Percentiles rank a stretch among this genome's conserved stretches.
Conservation (phyloP, 768 basidiomycete species). For the Tremella mesenterica region DNA sequence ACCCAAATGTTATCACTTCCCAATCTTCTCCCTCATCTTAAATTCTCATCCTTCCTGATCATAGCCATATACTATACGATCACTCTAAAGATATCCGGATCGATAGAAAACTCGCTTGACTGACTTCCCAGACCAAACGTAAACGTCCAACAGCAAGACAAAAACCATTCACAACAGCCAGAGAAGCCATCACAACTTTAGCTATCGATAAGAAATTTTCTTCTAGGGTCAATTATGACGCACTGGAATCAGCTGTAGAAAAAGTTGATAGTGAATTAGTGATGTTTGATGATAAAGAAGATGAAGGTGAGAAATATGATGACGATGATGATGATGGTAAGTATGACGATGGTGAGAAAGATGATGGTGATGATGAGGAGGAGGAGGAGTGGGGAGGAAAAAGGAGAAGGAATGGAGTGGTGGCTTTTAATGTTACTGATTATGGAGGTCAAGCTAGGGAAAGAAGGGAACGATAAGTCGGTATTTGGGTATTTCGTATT, state of each 20-base stretch:
- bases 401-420: too few relatives aligned
- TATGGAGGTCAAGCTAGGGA: too few relatives aligned
- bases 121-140: constrained; percentile 13
- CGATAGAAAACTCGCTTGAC: too few relatives aligned
- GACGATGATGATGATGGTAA: too few relatives aligned
- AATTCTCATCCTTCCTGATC: neutral
- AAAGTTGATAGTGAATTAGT: neutral
- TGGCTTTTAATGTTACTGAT: too few relatives aligned
- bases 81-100: too few relatives aligned
- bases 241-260: too few relatives aligned
- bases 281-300: constrained; percentile 11
- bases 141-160: constrained; percentile 19
- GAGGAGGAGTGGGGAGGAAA: too few relatives aligned
- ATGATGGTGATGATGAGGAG: constrained; percentile 12
- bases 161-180: constrained; percentile 21
- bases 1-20: constrained; percentile 23
- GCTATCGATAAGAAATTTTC: constrained; percentile 33
- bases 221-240: constrained; percentile 28
- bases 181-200: constrained; percentile 26
- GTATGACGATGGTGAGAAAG: constrained; percentile 13
- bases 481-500: too few relatives aligned
- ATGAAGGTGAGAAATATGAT: constrained; percentile 21
- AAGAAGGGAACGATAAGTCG: too few relatives aligned
- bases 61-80: too few relatives aligned
- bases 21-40: neutral